A percentile compares a stretch with the other conserved stretches of the same genome.
Conservation (phyloP, 495 filamentous ascomycete species). For the Hamigera avellanea region DNA sequence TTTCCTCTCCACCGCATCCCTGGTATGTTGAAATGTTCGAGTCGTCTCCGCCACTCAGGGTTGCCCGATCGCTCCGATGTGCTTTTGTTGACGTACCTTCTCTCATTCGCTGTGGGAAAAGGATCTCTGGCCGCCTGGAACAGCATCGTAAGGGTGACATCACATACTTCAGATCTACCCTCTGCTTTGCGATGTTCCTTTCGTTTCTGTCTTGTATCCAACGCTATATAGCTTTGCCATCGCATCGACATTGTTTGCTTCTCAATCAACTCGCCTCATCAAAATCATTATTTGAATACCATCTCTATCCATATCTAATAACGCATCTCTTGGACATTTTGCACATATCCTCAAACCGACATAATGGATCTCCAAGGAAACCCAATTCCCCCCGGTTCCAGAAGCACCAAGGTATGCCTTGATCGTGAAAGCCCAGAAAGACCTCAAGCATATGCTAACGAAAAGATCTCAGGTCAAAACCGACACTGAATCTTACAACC, state of each 20-base stretch:
- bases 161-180: conserved; percentile 6
- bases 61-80: conserved; percentile 1
- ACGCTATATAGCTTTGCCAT: conserved; percentile 15
- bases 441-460: background rate
- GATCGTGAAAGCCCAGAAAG: background rate
- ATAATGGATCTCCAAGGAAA: conserved; percentile 39
- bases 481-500: conserved; percentile 32
- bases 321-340: conserved; percentile 1
- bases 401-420: conserved; percentile 31
- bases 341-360: background rate
- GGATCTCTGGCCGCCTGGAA: background rate
- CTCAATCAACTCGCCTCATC: conserved; percentile 3
- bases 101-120: background rate
- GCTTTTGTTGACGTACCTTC: conserved; percentile 15
- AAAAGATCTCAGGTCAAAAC: conserved; percentile 24
- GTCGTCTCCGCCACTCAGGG: conserved; percentile 13
- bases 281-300: background rate
- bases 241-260: background rate
- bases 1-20: background rate
- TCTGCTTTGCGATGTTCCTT: background rate
- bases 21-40: conserved; percentile 4
- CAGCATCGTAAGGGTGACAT: conserved; percentile 29
- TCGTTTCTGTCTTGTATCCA: background rate
- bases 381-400: conserved; percentile 21
- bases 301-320: background rate